These are phyloP conservation scores for Tetracladium maxilliforme DNA, from an alignment of 2,329 filamentous ascomycete species.

Conservation along the genomic window DNA sequence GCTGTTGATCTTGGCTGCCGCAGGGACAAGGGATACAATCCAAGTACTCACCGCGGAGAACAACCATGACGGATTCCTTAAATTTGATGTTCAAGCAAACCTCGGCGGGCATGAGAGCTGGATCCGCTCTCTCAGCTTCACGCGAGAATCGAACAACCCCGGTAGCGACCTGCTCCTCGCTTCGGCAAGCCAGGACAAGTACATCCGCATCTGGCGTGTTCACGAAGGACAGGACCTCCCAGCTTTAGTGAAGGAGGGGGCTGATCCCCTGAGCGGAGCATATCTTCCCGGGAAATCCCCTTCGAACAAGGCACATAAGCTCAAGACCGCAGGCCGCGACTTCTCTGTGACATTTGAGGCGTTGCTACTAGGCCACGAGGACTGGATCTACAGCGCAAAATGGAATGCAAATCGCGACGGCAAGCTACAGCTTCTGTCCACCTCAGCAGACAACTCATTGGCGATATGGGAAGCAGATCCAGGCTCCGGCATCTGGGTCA, in stretches of 20 bases:
- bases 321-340: constrained; percentile 42
- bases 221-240: constrained; percentile 55
- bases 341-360: constrained; percentile 89
- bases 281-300: constrained; percentile 56
- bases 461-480: constrained; percentile 83
- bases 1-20: constrained; percentile 61
- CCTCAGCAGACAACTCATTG: constrained; percentile 90
- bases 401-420: no score
- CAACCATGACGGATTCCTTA: constrained; percentile 14
- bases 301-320: constrained; percentile 77
- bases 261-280: constrained; percentile 41
- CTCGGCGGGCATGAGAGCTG: constrained; percentile 87
- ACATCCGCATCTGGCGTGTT: constrained; percentile 84
- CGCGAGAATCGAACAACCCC: constrained; percentile 37
- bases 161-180: constrained; percentile 65
- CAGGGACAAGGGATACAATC: constrained; percentile 69
- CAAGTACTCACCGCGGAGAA: constrained; percentile 58
- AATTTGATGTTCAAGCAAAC: constrained; percentile 61
- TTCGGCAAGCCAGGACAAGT: constrained; percentile 95
- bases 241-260: constrained; percentile 31
- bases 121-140: constrained; percentile 77
- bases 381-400: constrained; percentile 86
- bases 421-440: constrained; percentile 65
- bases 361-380: constrained; percentile 84
- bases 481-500: constrained; percentile 81